Base-by-base conservation (phyloP, 441 rosid genomes). In the Pelargonium citronellum region DNA sequence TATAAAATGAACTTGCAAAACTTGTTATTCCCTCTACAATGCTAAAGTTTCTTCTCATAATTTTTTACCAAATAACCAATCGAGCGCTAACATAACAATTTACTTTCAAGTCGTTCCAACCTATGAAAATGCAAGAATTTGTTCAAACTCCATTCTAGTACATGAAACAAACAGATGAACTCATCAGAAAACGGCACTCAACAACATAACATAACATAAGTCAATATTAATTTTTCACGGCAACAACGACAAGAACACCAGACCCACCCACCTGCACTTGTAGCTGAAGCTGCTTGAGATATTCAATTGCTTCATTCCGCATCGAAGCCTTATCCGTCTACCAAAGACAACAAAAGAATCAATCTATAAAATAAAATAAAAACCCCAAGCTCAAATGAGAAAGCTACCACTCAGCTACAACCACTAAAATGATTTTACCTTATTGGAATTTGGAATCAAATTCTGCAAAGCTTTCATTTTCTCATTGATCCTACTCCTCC, bases 391-490 rank as follows among this genome's bases (percentile, higher is more conserved):
- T 37, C 9, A 4, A 51, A 46, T 10, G 64, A 7, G 16, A n/a
- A 19, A 64, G 46, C 39, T 9, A 69, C 20, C 6, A 12, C 17
- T 6, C 20, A 55, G 5, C 13, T 10, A 46, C 51, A 49, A 49
- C 16, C 57, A 49, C 63, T 19, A 22, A 44, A 44, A 10, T 37
- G 55, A 9, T 2, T 49, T 24, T 20, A 94, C 98, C 92, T 94
- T 94, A 74, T 88, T 94, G 69, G 98, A 91, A 78, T 91, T 94
- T 2, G 98, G 98, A 68, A 94, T 86, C 64, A 91, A 75, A 69
- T 87, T 90, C 80, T 94, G 98, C 72, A 94, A 83, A 3, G 97
- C 97, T 79, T 87, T 94, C 98, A 91, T 86, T 82, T 88, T 94
- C 86, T 91, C 98, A 74, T 94, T 94, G 73, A 94, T 94, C 82